These are phyloP conservation scores for Quercus mongolica DNA, from an alignment of 306 rosid genomes.

Conservation along the genomic window DNA sequence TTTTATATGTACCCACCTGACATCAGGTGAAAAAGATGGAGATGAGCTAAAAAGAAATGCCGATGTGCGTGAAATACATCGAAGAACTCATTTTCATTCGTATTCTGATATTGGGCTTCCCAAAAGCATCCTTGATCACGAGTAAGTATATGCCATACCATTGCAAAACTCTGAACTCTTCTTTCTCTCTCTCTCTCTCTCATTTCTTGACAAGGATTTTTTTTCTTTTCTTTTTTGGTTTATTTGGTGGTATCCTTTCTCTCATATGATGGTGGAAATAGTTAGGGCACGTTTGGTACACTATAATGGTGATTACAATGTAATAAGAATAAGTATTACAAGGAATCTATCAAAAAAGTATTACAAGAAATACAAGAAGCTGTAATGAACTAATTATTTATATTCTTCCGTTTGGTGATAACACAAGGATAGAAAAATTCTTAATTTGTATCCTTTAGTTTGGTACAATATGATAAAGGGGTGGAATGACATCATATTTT, in stretches of 20 bases:
- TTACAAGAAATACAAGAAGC: no score
- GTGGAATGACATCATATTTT: no score
- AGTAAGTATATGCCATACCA: constrained; percentile 52
- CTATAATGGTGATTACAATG: no score
- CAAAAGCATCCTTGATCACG: constrained; percentile 61
- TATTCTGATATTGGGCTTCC: constrained; percentile 60
- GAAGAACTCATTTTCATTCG: constrained; percentile 67
- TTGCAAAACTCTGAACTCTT: background rate
- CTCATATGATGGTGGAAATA: background rate
- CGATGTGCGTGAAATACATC: constrained; percentile 72
- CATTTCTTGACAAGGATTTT: background rate
- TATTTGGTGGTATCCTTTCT: background rate
- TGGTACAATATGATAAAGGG: no score
- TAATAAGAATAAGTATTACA: no score
- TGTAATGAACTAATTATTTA: no score
- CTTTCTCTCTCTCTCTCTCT: background rate
- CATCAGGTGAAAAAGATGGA: constrained; percentile 77
- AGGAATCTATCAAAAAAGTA: no score
- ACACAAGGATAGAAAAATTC: no score
- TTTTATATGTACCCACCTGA: constrained; percentile 89
- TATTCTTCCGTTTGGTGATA: no score
- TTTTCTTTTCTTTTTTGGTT: background rate
- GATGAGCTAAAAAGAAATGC: constrained; percentile 77
- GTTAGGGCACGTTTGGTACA: background rate
- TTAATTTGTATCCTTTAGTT: no score